Percentiles rank a stretch among this genome's conserved stretches.
Conservation (phyloP, 2,329 filamentous ascomycete species). For the Chrysoporthe puriensis region DNA sequence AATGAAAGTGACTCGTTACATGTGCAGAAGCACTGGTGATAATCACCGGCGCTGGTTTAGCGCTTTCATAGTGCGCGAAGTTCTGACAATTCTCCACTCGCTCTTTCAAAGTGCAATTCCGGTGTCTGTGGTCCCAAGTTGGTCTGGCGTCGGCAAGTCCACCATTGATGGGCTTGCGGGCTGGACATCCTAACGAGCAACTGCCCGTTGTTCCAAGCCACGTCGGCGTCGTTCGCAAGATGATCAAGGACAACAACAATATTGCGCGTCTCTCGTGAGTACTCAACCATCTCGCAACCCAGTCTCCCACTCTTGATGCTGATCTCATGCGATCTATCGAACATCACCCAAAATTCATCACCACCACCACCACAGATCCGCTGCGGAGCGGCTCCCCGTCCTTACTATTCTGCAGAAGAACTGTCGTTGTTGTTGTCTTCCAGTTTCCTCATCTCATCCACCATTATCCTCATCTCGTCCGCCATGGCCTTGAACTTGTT, state of each 20-base stretch:
- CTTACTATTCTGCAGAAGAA: background rate
- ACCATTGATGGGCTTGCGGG: background rate
- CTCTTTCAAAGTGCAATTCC: background rate
- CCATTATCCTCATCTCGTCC: slow-evolving; percentile 18
- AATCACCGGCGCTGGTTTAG: background rate
- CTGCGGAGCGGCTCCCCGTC: background rate
- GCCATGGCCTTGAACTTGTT: slow-evolving; percentile 20
- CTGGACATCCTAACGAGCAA: background rate
- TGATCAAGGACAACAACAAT: background rate
- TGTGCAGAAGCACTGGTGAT: too few species aligned
- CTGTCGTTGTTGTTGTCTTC: background rate
- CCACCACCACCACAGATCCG: background rate
- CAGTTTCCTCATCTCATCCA: background rate
- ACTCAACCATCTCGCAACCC: background rate
- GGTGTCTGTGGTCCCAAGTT: background rate
- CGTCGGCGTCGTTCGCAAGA: background rate
- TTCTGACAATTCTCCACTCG: background rate
- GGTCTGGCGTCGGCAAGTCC: background rate
- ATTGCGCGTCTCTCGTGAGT: too few species aligned
- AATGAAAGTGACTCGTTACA: too few species aligned
- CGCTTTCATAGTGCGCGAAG: background rate
- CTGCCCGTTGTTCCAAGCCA: background rate
- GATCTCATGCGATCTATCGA: background rate
- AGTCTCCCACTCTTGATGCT: background rate
- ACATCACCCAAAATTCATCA: background rate